Evolutionary conservation across 2,329 filamentous ascomycete species (phyloP), one percentile per base, ranked within the genome.

Genomic region (Huntiella omanensis): DNA sequence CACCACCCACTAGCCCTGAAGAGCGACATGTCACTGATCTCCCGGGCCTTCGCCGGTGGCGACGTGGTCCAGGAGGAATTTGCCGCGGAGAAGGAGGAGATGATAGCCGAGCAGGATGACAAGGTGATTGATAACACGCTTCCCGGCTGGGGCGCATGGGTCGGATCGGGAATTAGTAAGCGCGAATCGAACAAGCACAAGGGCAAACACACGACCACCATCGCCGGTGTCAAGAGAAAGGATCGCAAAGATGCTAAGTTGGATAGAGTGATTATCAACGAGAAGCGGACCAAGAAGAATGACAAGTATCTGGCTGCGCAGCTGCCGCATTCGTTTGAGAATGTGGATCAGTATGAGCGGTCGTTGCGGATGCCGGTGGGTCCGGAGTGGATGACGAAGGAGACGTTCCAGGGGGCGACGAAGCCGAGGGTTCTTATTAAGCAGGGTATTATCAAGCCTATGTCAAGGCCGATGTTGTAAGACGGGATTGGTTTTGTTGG

Each of bases 381-480:
- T 1, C 84, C 82, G 12, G 88, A 98, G 62, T 98, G 88, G 87
- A 77, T 79, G 54, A 96, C 88, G n/a, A 95, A 94, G 72, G 77
- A 85, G 66, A 85, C 82, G 11, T 91, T 91, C 71, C 87, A 96
- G 67, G 76, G 81, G 55, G 75, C 75, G 51, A 93, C 83, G 50
- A 93, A 88, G 71, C 91, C 91, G 49, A 76, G 85, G 55, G 73
- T 96, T 53, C 68, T 96, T 60, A 67, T 94, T 60, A 95, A 93
- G 68, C 83, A 87, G 64, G 91, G 91, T 40, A 71, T 92, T 53
- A 86, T 98, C 61, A 73, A 76, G 55, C 83, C 91, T 36, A 83
- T 98, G 73, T 76, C 80, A 49, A 87, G 82, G 65, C 88, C 88
- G 13, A 67, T 58, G 44, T 55, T 57, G 48, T 66, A 60, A 33